Conservation (phyloP, 805 yeast genomes). For the Barnettozyma siamensis region DNA sequence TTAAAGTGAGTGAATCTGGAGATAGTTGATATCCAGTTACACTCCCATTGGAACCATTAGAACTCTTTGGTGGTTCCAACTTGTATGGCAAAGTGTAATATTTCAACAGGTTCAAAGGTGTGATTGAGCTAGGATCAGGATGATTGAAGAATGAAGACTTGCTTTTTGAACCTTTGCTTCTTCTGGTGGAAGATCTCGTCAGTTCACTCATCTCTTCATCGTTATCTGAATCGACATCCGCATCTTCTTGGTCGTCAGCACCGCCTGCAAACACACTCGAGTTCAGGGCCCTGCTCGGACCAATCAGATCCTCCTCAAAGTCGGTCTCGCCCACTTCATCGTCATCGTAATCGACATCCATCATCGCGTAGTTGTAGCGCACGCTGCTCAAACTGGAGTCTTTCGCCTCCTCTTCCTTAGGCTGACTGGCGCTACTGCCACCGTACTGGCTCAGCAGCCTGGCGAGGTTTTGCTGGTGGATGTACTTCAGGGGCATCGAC, state of each 20-base stretch:
- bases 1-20: not conserved
- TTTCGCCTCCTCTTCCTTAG: not conserved
- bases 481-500: slow-evolving; percentile 1
- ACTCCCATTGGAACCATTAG: not conserved
- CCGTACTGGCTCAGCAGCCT: not conserved
- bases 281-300: no score
- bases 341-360: slow-evolving; percentile 16
- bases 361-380: slow-evolving; percentile 10
- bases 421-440: not conserved
- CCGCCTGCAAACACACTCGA: no score
- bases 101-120: not conserved
- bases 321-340: no score
- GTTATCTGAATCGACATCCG: slow-evolving; percentile 8
- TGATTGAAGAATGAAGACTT: not conserved
- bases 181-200: not conserved
- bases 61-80: not conserved
- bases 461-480: not conserved
- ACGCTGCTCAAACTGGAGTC: slow-evolving; percentile 1
- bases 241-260: no score
- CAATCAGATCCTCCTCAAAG: slow-evolving; percentile 8
- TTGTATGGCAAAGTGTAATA: slow-evolving; percentile 5
- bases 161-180: not conserved
- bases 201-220: slow-evolving; percentile 5
- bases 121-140: not conserved
- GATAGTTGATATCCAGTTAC: not conserved